Evolutionary conservation across 2,329 filamentous ascomycete genomes (phyloP), one percentile per base, ranked within the genome.

Genomic region (Nigrospora osmanthi): DNA sequence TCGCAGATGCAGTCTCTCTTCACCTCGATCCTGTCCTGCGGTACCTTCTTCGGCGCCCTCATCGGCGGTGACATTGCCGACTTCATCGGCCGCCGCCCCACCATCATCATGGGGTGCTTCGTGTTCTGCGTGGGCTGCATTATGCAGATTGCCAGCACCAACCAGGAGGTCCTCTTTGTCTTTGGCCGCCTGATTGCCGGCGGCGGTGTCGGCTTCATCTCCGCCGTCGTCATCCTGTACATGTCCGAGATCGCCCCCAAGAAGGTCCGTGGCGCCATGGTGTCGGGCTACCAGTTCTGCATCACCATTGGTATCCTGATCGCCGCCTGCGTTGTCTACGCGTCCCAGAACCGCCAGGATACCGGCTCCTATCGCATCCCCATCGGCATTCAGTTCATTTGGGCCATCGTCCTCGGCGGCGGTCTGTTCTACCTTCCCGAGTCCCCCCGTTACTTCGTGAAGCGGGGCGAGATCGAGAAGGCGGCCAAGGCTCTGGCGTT

Each of bases 231-330:
- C 60, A 81, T 85, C 54, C 67, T 85, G 45, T 85, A 87, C 71
- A 86, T 87, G 81, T 82, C 78, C 38, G 83, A 71, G 54, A 69
- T 69, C 49, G 67, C 68, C 31, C 78, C 80, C 32, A 73, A 71
- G 61, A 81, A 79, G 57, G 77, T 87, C 47, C 80, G 85, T 57
- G 84, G 85, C 57, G 81, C 83, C 44, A 72, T 88, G 48, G 83
- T 89, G 11, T 78, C 82, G 2, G 83, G 81, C 3, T 89, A 89
- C 65, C 84, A 88, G 63, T 87, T 88, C 70, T 85, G 78, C 62
- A 83, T 89, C 64, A 88, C 84, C 40, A 74, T 88, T 49, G 85
- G 85, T 59, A 70, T 89, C 49, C 69, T 88, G 54, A 63, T 88
- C 46, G 84, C 84, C 38, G 74, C 81, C 11, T 81, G 82, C 50